Evolutionary conservation across 352 stramenopile genomes (phyloP), one percentile per base, ranked within the genome.

Genomic region (Phytophthora pseudosyringae): DNA sequence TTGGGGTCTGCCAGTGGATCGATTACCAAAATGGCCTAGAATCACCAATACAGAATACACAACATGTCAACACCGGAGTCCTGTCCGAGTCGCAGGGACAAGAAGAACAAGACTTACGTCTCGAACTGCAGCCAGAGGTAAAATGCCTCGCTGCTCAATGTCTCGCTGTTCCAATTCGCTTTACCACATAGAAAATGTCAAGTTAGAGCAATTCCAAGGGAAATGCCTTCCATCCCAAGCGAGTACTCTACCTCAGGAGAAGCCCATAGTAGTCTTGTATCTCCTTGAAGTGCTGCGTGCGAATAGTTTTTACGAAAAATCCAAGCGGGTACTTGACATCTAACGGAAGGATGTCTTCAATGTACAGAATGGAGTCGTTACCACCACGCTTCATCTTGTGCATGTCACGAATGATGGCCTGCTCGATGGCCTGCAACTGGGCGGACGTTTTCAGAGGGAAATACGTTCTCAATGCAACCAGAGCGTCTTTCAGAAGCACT

Each of bases 271-370:
- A 93, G 41, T 93, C 83, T 48, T 91, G 82, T 39, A 94, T 91
- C 64, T 94, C 83, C 55, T 91, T 91, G 35, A 91, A 92, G 39
- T 94, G 86, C 71, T 94, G 86, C 15, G 83, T 83, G 25, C 86
- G 86, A 1, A 94, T 73, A 6, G 80, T 90, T 40, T 93, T 94
- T 26, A 91, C 75, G 16, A 93, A 93, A 62, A 90, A 91, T 0
- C 86, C 86, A 8, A 75, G 63, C 3, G 77, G 78, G 29, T 89
- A 86, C 8, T 69, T 80, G 12, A 69, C 67, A 31, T 76, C 57
- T 2, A 72, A 50, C 0, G 83, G 80, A 1, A 94, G 41, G 15
- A 94, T 85, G 52, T 92, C 84, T 7, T 92, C 83, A 11, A 94
- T 74, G 43, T 88, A 89, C 45, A 94, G 46, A 11, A 91, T 74